These are phyloP conservation scores for Botrytis paeoniae DNA, from an alignment of 2,329 filamentous ascomycete species.

Conservation along the genomic window DNA sequence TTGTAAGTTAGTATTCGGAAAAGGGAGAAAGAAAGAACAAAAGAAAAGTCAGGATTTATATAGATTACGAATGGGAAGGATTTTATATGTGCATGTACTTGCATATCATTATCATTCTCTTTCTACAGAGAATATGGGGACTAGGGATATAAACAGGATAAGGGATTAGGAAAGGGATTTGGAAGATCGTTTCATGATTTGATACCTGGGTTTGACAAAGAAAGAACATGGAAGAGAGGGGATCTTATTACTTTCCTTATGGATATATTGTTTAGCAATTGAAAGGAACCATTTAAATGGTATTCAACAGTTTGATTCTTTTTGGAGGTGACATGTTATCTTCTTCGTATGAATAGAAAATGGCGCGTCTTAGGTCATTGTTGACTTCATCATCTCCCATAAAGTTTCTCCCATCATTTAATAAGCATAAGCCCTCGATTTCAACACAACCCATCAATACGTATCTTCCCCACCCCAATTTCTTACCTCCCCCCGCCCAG, in stretches of 20 bases:
- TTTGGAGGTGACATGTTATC: no score
- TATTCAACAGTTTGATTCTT: no score
- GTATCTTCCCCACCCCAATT: not conserved
- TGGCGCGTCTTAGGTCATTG: no score
- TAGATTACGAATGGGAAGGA: not conserved
- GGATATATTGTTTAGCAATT: not conserved
- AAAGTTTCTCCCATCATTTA: not conserved
- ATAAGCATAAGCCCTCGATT: rapidly evolving
- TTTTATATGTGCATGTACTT: not conserved
- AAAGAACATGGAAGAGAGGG: not conserved
- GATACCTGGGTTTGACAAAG: not conserved
- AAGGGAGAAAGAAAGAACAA: not conserved
- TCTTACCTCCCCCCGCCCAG: not conserved
- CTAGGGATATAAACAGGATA: not conserved
- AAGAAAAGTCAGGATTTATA: not conserved
- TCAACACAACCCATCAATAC: not conserved
- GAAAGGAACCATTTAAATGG: not conserved
- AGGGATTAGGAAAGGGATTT: not conserved
- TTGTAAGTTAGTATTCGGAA: not conserved
- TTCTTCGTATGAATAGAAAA: no score
- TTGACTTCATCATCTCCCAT: not conserved
- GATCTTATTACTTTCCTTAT: not conserved
- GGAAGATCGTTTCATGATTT: not conserved
- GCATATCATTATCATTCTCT: not conserved
- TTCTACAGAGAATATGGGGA: not conserved